These are phyloP conservation scores for Mortierella sp. DNA, from an alignment of 371 early-diverging fungal species.

Conservation along the genomic window DNA sequence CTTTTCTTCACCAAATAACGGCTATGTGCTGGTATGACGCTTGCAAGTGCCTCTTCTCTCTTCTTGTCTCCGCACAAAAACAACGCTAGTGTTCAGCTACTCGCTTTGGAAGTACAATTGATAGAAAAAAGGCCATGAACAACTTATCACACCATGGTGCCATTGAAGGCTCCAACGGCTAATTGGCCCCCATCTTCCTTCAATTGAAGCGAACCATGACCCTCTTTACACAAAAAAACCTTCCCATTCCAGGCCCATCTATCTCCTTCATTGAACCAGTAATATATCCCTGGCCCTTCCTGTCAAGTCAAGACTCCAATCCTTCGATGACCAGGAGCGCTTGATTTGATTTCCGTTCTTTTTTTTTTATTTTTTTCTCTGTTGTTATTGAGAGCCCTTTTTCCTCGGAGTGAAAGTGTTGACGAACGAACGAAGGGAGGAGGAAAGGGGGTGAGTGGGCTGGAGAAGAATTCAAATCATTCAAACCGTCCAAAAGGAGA, in stretches of 20 bases:
- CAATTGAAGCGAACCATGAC: too few species aligned
- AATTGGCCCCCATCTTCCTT: too few species aligned
- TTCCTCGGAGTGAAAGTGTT: constrained; percentile 11
- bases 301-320: background rate
- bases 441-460: background rate
- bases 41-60: background rate
- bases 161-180: too few species aligned
- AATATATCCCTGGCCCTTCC: background rate
- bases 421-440: background rate
- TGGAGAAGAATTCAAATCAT: background rate
- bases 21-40: background rate
- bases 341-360: constrained; percentile 9
- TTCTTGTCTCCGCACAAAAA: background rate
- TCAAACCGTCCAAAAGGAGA: background rate
- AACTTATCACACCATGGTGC: background rate
- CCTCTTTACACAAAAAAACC: too few species aligned
- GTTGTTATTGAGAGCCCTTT: constrained; percentile 22
- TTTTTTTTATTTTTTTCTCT: constrained; percentile 8
- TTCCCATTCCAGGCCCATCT: constrained; percentile 1
- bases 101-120: background rate
- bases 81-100: background rate
- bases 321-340: background rate
- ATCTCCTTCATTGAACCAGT: background rate
- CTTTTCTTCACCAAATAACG: background rate
- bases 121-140: background rate